A percentile compares a stretch with the other conserved stretches of the same genome.
phyloP scores from a whole-genome alignment of 148 eudicot genomes.

The Chenopodium formosanum region DNA sequence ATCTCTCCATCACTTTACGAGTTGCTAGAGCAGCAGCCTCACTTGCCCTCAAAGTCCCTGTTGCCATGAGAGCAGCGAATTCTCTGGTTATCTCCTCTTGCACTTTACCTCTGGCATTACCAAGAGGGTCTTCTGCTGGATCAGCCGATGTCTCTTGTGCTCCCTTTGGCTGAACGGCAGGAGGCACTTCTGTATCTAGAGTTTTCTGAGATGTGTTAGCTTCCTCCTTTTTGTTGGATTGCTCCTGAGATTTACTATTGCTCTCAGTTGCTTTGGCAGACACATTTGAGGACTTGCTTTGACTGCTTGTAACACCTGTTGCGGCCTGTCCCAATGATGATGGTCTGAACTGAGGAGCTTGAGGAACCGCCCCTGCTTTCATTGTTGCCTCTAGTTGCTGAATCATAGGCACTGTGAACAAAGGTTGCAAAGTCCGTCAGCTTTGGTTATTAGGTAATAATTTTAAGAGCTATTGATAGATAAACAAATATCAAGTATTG shows the following conservation, averaged over 20 bases:
- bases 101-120: constrained; percentile 74
- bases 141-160: constrained; percentile 26
- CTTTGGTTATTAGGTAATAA: not conserved
- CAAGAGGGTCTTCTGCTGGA: constrained; percentile 66
- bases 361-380: constrained; percentile 83
- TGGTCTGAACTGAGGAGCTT: constrained; percentile 77
- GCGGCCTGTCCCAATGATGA: constrained; percentile 28
- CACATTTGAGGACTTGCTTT: constrained; percentile 2
- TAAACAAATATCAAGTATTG: not conserved
- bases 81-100: constrained; percentile 80
- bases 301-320: constrained; percentile 5
- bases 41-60: constrained; percentile 84
- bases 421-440: not conserved
- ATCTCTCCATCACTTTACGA: constrained; percentile 77
- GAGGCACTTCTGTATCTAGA: constrained; percentile 17
- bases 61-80: constrained; percentile 85
- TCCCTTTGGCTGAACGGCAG: constrained; percentile 30
- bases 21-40: constrained; percentile 95
- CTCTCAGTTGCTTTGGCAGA: constrained; percentile 10
- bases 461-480: not conserved
- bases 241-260: constrained; percentile 17
- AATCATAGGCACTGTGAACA: constrained; percentile 85
- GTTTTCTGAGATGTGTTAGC: constrained; percentile 4
- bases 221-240: constrained; percentile 25
- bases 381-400: constrained; percentile 80